These are phyloP conservation scores for Taiwanofungus camphoratus DNA, from an alignment of 1,284 basidiomycete species.

Conservation along the genomic window DNA sequence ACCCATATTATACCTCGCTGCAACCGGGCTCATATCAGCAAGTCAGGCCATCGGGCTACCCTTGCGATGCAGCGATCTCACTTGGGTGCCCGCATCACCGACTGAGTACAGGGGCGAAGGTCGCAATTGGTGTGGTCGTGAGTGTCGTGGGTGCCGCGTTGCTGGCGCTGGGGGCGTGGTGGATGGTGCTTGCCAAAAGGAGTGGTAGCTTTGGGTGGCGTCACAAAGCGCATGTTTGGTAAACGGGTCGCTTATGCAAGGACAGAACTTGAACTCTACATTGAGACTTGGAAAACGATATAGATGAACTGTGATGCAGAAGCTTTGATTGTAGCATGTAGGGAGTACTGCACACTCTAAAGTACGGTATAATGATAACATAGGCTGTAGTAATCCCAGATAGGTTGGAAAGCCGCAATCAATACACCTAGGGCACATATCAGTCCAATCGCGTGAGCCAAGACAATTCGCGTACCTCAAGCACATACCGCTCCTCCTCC, in stretches of 20 bases:
- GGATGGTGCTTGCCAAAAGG: slow-evolving; percentile 21
- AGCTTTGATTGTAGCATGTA: too few relatives aligned
- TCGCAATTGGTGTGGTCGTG: slow-evolving; percentile 68
- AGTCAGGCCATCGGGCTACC: slow-evolving; percentile 58
- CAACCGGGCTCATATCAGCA: slow-evolving; percentile 60
- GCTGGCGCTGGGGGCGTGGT: slow-evolving; percentile 43
- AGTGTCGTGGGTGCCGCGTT: slow-evolving; percentile 55
- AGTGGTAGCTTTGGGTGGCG: too few relatives aligned
- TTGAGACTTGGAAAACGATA: too few relatives aligned
- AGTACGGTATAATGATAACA: too few relatives aligned
- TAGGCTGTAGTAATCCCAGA: too few relatives aligned
- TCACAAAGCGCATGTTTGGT: background rate
- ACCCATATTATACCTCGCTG: slow-evolving; percentile 76
- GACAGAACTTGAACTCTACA: too few relatives aligned
- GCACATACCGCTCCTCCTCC: slow-evolving; percentile 95
- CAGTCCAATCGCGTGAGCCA: slow-evolving; percentile 2
- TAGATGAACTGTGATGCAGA: too few relatives aligned
- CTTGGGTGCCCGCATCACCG: slow-evolving; percentile 39
- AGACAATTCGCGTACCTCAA: slow-evolving; percentile 65
- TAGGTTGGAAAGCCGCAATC: background rate
- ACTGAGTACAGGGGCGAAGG: slow-evolving; percentile 48
- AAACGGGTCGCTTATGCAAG: too few relatives aligned
- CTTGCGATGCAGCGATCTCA: slow-evolving; percentile 70
- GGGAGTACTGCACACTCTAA: too few relatives aligned
- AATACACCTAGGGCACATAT: slow-evolving; percentile 10